A percentile compares a stretch with the other conserved stretches of the same genome.
Evolutionary conservation across 345 rosid genomes (phyloP).

Genomic region (Murraya koenigii): DNA sequence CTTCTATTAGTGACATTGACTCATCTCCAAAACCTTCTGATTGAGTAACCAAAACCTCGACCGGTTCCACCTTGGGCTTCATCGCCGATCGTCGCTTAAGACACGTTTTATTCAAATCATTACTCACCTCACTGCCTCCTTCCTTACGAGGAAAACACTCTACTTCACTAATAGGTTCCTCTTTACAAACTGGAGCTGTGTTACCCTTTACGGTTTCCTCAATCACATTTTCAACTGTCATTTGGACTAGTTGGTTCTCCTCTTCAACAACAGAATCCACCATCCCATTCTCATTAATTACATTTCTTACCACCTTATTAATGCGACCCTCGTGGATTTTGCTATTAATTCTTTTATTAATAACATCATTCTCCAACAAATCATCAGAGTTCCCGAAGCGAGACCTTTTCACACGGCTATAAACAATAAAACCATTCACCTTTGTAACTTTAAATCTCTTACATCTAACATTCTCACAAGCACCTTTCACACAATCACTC

Average conservation of each 20-base stretch:
- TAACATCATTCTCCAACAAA: slow-evolving; percentile 18
- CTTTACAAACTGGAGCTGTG: slow-evolving; percentile 15
- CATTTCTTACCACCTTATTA: slow-evolving; percentile 8
- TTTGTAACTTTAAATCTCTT: slow-evolving; percentile 59
- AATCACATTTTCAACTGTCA: slow-evolving; percentile 18
- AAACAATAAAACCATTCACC: slow-evolving; percentile 74
- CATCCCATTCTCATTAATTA: not conserved
- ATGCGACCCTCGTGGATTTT: slow-evolving; percentile 17
- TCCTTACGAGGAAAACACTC: slow-evolving; percentile 3
- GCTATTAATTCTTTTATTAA: slow-evolving; percentile 11
- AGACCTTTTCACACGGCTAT: slow-evolving; percentile 55
- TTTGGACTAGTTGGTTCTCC: slow-evolving; percentile 9
- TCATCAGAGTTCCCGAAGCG: slow-evolving; percentile 22
- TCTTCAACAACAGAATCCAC: slow-evolving; percentile 16
- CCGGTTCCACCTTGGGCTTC: slow-evolving; percentile 39
- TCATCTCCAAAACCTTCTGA: slow-evolving; percentile 35
- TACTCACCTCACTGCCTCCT: not conserved
- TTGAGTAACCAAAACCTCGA: slow-evolving; percentile 37
- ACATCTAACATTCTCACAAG: slow-evolving; percentile 35
- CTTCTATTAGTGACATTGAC: slow-evolving; percentile 32
- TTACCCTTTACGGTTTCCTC: slow-evolving; percentile 31
- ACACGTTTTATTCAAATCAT: slow-evolving; percentile 23
- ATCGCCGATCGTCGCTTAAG: slow-evolving; percentile 20
- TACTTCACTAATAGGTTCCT: slow-evolving; percentile 20
- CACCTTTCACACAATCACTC: slow-evolving; percentile 27